phyloP scores from a whole-genome alignment of 192 early-diverging fungal genomes.

The Mortierella claussenii region DNA sequence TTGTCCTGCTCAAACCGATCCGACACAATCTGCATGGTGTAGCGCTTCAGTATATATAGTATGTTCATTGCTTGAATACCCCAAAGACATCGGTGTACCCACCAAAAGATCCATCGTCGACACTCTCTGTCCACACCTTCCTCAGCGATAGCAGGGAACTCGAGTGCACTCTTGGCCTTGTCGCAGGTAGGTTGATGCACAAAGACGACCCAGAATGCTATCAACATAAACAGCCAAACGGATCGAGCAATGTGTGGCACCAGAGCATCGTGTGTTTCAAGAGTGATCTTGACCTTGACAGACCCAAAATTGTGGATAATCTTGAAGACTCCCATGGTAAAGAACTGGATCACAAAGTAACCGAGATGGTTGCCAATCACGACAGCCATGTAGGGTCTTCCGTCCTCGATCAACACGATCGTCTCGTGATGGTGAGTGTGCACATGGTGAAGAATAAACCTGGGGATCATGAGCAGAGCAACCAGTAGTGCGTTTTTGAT shows the following conservation, averaged over 20 bases:
- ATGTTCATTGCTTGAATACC: slow-evolving; percentile 31
- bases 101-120: slow-evolving; percentile 46
- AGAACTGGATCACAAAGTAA: slow-evolving; percentile 32
- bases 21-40: slow-evolving; percentile 35
- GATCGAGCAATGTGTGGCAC: slow-evolving; percentile 27
- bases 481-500: slow-evolving; percentile 15
- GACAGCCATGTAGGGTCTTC: slow-evolving; percentile 28
- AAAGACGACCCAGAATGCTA: slow-evolving; percentile 27
- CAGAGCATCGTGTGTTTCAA: slow-evolving; percentile 38
- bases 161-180: slow-evolving; percentile 7
- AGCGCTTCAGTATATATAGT: slow-evolving; percentile 38
- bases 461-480: slow-evolving; percentile 8
- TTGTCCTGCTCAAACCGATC: slow-evolving; percentile 46
- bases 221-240: slow-evolving; percentile 29
- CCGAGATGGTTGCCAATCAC: slow-evolving; percentile 20
- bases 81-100: slow-evolving; percentile 31
- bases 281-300: slow-evolving; percentile 32
- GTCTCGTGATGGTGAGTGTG: slow-evolving; percentile 19
- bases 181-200: slow-evolving; percentile 24
- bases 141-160: neutral
- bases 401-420: slow-evolving; percentile 30
- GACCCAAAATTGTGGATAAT: slow-evolving; percentile 28
- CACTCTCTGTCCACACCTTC: slow-evolving; percentile 30
- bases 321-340: slow-evolving; percentile 34
- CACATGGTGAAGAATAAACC: slow-evolving; percentile 15